A percentile compares a stretch with the other conserved stretches of the same genome.
Conservation (phyloP, 2,329 filamentous ascomycete species). For the Aureobasidium sp. region DNA sequence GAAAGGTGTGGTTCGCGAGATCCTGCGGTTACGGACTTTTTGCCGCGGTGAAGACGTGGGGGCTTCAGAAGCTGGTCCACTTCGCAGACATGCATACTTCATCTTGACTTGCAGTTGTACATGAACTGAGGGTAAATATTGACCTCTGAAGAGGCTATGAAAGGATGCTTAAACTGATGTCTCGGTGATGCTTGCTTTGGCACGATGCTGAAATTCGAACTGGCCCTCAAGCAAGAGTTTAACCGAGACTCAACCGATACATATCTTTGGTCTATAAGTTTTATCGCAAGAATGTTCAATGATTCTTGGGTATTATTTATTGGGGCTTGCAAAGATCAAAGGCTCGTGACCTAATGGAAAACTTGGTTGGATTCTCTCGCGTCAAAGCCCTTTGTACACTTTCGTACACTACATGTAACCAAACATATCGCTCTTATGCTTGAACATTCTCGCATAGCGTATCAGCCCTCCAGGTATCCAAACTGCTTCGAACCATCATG, state of each 20-base stretch:
- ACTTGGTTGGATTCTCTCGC: neutral
- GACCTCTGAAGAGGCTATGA: too few species aligned
- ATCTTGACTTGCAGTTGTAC: too few species aligned
- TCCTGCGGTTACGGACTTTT: neutral
- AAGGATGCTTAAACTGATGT: neutral
- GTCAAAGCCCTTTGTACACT: neutral
- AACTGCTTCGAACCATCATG: neutral
- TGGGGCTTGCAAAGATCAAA: too few species aligned
- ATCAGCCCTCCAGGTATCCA: neutral
- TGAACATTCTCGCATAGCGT: neutral
- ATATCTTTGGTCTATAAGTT: too few species aligned
- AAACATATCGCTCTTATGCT: neutral
- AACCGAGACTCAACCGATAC: neutral
- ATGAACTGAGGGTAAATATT: too few species aligned
- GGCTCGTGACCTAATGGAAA: neutral
- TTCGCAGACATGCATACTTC: too few species aligned
- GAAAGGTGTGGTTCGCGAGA: neutral
- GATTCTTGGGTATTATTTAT: too few species aligned
- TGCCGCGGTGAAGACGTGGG: neutral
- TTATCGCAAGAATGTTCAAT: too few species aligned
- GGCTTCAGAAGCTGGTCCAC: neutral
- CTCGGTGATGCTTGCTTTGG: neutral
- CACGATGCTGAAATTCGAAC: neutral
- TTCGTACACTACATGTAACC: neutral
- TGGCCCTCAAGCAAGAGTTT: too few species aligned